phyloP scores from a whole-genome alignment of 1,139 yeast species.

The Saccharomyces hybrid region DNA sequence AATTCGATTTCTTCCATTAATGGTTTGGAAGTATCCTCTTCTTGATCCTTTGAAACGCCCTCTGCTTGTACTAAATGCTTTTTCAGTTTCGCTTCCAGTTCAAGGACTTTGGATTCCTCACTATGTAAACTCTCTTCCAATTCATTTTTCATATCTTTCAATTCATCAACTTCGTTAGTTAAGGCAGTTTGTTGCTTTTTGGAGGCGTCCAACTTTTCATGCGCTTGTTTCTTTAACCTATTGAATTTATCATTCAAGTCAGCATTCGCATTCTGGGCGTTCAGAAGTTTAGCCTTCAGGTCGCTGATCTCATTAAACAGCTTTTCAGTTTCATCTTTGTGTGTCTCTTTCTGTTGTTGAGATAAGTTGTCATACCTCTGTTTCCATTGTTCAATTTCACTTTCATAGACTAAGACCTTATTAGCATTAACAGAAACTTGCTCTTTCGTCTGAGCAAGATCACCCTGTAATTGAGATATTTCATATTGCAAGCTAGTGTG shows the following conservation, averaged over 20 bases:
- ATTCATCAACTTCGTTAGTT: slow-evolving; percentile 4
- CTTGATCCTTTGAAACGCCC: slow-evolving; percentile 10
- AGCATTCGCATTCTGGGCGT: slow-evolving; percentile 21
- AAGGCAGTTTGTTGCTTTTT: slow-evolving; percentile 24
- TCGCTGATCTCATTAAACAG: slow-evolving; percentile 31
- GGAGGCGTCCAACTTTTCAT: slow-evolving; percentile 33
- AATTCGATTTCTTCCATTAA: slow-evolving; percentile 12
- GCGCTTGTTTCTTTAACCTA: slow-evolving; percentile 24
- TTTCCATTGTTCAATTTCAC: slow-evolving; percentile 48
- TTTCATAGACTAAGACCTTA: slow-evolving; percentile 33
- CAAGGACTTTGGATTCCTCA: slow-evolving; percentile 1
- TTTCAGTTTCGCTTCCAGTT: slow-evolving; percentile 3
- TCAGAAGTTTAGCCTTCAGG: slow-evolving; percentile 18
- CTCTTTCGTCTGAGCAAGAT: slow-evolving; percentile 8
- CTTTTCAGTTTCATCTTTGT: slow-evolving; percentile 40
- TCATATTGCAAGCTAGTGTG: slow-evolving; percentile 33
- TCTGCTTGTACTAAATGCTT: slow-evolving; percentile 6
- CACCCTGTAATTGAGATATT: slow-evolving; percentile 30
- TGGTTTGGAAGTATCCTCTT: slow-evolving; percentile 9
- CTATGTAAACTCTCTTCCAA: slow-evolving; percentile 8
- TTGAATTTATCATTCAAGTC: slow-evolving; percentile 29
- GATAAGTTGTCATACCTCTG: slow-evolving; percentile 42
- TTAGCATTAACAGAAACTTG: background rate
- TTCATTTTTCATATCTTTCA: slow-evolving; percentile 11
- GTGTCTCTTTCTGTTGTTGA: slow-evolving; percentile 42